A percentile compares a stretch with the other conserved stretches of the same genome.
These are phyloP conservation scores for Eurotiales sp. DNA, from an alignment of 2,329 filamentous ascomycete species.

Conservation along the genomic window DNA sequence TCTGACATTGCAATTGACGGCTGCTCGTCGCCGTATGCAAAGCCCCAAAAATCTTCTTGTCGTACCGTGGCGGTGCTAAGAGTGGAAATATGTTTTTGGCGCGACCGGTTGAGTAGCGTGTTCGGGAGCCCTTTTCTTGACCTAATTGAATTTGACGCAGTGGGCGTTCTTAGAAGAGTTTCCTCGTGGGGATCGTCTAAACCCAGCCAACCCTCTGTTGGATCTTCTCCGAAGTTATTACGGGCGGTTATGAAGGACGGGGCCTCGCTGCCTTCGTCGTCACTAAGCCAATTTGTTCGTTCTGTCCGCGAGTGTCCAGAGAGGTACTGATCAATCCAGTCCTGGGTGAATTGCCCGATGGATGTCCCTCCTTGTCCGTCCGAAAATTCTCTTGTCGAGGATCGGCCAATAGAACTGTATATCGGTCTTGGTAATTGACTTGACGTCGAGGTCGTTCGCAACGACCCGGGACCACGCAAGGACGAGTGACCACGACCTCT, in stretches of 20 bases:
- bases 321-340: slow-evolving; percentile 84
- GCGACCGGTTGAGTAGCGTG: slow-evolving; percentile 21
- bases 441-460: slow-evolving; percentile 25
- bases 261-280: slow-evolving; percentile 70
- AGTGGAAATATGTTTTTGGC: slow-evolving; percentile 31
- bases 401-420: slow-evolving; percentile 25
- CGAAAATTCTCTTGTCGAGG: slow-evolving; percentile 22
- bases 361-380: slow-evolving; percentile 30
- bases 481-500: slow-evolving; percentile 22
- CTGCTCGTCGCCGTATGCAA: slow-evolving; percentile 41
- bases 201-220: slow-evolving; percentile 43
- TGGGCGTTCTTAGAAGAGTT: slow-evolving; percentile 39
- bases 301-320: slow-evolving; percentile 66
- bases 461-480: slow-evolving; percentile 24
- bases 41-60: slow-evolving; percentile 45
- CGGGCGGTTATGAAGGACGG: slow-evolving; percentile 54
- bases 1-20: slow-evolving; percentile 32
- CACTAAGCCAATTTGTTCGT: slow-evolving; percentile 77
- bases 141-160: slow-evolving; percentile 33
- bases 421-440: slow-evolving; percentile 22
- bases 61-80: slow-evolving; percentile 40
- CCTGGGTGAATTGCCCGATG: slow-evolving; percentile 64
- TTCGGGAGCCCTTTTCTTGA: slow-evolving; percentile 19
- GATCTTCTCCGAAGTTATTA: slow-evolving; percentile 39
- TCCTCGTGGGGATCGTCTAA: slow-evolving; percentile 36